Conservation (phyloP, 345 rosid species). For the Anacardium occidentale region DNA sequence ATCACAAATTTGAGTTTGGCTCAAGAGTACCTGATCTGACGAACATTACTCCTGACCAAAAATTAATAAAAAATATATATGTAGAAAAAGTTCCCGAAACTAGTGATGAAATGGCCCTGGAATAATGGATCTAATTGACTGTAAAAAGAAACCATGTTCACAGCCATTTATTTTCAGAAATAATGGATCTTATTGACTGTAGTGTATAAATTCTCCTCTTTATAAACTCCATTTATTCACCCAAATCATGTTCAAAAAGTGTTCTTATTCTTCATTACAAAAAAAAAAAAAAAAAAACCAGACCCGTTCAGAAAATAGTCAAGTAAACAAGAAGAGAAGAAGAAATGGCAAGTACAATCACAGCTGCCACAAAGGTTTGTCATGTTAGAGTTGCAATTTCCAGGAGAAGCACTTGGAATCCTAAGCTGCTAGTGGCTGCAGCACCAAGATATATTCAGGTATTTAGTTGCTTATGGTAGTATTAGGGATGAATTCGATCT, state of each 20-base stretch:
- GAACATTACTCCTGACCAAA: no score
- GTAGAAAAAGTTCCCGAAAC: no score
- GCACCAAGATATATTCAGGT: conserved; percentile 25
- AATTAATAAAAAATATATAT: no score
- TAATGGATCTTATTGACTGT: no score
- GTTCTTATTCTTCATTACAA: not conserved
- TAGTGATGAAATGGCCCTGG: conserved; percentile 1
- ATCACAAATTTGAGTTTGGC: no score
- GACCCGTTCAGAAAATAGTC: not conserved
- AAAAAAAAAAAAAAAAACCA: not conserved
- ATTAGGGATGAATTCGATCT: no score
- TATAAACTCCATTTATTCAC: not conserved
- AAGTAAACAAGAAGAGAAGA: not conserved
- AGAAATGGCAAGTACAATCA: conserved; percentile 20
- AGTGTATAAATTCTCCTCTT: not conserved
- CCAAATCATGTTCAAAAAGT: not conserved
- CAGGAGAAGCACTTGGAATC: not conserved
- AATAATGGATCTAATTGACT: conserved; percentile 22
- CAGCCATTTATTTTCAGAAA: no score
- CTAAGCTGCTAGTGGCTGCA: not conserved
- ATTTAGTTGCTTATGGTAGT: not conserved
- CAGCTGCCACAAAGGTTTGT: conserved; percentile 1
- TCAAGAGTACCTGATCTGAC: no score
- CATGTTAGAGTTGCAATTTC: conserved; percentile 6
- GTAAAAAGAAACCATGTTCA: no score